Evolutionary conservation across 805 yeast species (phyloP), one percentile per base, ranked within the genome.

Genomic region (Tetrapisispora iriomotensis): DNA sequence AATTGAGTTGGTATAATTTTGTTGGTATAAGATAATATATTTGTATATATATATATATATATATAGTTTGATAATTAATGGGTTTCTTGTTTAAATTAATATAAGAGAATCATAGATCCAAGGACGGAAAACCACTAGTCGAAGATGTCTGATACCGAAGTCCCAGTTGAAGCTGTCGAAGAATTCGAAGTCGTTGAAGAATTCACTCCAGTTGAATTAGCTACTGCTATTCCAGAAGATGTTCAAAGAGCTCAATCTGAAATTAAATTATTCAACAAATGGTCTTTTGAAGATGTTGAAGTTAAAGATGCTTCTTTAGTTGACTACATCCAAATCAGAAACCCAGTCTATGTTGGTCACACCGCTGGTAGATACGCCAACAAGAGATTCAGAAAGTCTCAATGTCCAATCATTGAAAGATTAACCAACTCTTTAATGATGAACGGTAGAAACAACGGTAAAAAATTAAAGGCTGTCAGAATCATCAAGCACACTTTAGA

Each of bases 371-470:
- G 96, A 74, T 92, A 90, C 77, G 97, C 97, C 64, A 71, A 85
- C 75, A 92, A 92, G 86, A 88, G 98, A 75, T 92, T 92, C 84
- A 88, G 97, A 82, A 92, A 92, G 83, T 92, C 97, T 59, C 98
- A 92, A 79, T 88, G 96, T 77, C 97, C 97, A 66, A 82, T 92
- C 71, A 71, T 92, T 61, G 99, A 92, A 82, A 90, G 99, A 81
- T 79, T 92, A 71, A 90, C 97, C 74, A 90, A 92, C 90, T 83
- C 98, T 53, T 79, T 92, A 69, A 92, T 92, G 98, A 92, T 92
- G 98, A 88, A 92, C 83, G 99, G 99, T 79, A 90, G 97, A 80
- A 92, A 92, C 94, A 92, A 94, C 83, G 99, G 99, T 82, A 92
- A 92, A 82, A 92, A 92, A 79, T 85, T 94, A 72, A 88, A 90